Percentiles rank a stretch among this genome's conserved stretches.
Evolutionary conservation across 192 early-diverging fungal genomes (phyloP).

Genomic region (Dissophora globulifera): DNA sequence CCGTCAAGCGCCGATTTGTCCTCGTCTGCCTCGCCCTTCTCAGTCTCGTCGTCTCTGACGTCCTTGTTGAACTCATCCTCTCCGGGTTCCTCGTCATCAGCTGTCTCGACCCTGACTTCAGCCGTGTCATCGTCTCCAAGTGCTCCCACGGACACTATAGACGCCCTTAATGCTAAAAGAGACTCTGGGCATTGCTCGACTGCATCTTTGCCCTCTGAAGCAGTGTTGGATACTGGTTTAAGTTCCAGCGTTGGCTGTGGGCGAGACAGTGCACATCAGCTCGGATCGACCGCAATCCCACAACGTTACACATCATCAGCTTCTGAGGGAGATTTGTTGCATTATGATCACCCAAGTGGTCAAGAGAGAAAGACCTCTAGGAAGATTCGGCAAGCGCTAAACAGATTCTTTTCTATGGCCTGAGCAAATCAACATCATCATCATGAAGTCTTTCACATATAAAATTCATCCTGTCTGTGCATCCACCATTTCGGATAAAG

Average conservation of each 20-base stretch:
- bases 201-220: neutral
- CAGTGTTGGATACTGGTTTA: neutral
- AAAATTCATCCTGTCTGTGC: too few relatives aligned
- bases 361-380: constrained; percentile 1
- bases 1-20: neutral
- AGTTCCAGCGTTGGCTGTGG: neutral
- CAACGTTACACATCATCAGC: neutral
- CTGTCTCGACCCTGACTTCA: too few relatives aligned
- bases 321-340: neutral
- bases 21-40: neutral
- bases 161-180: neutral
- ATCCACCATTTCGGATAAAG: too few relatives aligned
- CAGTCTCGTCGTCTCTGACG: too few relatives aligned
- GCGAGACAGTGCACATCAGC: too few relatives aligned
- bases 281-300: neutral
- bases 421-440: too few relatives aligned
- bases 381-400: constrained; percentile 17
- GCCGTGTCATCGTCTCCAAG: neutral
- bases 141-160: neutral
- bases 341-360: neutral
- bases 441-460: too few relatives aligned
- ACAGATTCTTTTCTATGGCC: constrained; percentile 29
- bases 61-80: too few relatives aligned
- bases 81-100: neutral
- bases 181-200: constrained; percentile 9